Base-by-base conservation (phyloP, 306 rosid species). In the Dalbergia oliveri region DNA sequence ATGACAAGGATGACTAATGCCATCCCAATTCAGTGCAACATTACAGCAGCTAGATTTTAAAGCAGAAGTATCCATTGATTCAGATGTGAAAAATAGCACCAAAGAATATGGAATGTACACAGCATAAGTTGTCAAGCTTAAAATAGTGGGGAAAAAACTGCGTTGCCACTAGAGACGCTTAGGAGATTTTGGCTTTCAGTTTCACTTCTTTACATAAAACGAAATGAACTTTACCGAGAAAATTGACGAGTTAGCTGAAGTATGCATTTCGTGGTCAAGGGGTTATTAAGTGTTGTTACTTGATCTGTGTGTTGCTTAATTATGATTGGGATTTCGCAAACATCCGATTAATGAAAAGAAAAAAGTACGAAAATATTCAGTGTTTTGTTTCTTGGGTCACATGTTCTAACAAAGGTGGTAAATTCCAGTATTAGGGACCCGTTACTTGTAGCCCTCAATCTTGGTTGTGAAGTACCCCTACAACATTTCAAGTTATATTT, bases 1-100 rank as follows among this genome's bases (percentile, higher is more conserved):
- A 78, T 7, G 79, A 85, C 71, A 84, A 89, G 47, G 75, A 83
- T 79, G 86, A 79, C 19, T 89, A 71, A 63, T 60, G 82, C 72
- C 54, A 56, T 26, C 31, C 31, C 31, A 26, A 1, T 26, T 26
- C 31, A 26, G 26, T 50, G 19, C 66, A 53, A 7, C 63, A 56
- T 14, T 61, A n/a, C 49, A 56, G 57, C 77, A 62, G 33, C 54
- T 49, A 70, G 53, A 69, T 39, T 49, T 41, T 60, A 72, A 47
- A 8, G 26, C 16, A 70, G 14, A 31, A 35, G 13, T 35, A 11
- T 57, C 23, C 14, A 0, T 66, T 56, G 34, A 60, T 35, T 54
- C 23, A 49, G 57, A 69, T 63, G 11, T 53, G 65, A 35, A 64
- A 41, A 9, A 59, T 37, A 8, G 39, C 26, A 21, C 12, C 31